These are phyloP conservation scores for Gossypium ekmanianum DNA, from an alignment of 345 rosid species.

Conservation along the genomic window DNA sequence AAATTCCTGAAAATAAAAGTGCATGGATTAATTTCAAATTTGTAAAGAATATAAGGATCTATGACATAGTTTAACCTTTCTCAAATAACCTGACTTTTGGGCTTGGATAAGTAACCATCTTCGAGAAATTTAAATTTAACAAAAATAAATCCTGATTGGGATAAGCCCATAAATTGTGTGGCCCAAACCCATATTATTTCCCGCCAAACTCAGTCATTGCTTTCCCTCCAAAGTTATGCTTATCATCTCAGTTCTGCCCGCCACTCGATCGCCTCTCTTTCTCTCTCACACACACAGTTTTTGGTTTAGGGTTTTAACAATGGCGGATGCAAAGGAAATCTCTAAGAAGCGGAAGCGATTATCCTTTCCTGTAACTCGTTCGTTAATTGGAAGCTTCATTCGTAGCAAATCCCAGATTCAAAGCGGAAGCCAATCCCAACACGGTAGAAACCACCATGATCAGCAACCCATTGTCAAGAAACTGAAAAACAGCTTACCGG, in stretches of 20 bases:
- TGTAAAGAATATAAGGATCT: too few species aligned
- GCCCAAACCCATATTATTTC: not conserved
- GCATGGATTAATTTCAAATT: too few species aligned
- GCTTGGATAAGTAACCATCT: too few species aligned
- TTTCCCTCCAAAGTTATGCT: not conserved
- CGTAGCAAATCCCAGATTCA: slow-evolving; percentile 34
- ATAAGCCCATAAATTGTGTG: not conserved
- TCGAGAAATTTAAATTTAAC: too few species aligned
- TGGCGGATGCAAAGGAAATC: slow-evolving; percentile 28
- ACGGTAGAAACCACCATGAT: not conserved
- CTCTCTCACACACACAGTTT: not conserved
- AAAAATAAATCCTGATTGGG: not conserved
- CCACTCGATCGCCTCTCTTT: not conserved
- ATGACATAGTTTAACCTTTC: too few species aligned
- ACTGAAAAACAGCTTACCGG: not conserved
- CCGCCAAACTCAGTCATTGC: not conserved
- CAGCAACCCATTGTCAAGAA: slow-evolving; percentile 11
- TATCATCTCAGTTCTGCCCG: not conserved
- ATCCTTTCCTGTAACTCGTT: slow-evolving; percentile 12
- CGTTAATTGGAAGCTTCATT: slow-evolving; percentile 20
- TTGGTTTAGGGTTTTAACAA: not conserved
- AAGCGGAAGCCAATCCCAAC: not conserved
- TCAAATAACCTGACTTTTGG: too few species aligned
- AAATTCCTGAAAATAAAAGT: too few species aligned
- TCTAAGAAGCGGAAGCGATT: slow-evolving; percentile 34